Percentiles rank a stretch among this genome's conserved stretches.
These are phyloP conservation scores for Cadophora gregata DNA, from an alignment of 2,329 filamentous ascomycete species.

Conservation along the genomic window DNA sequence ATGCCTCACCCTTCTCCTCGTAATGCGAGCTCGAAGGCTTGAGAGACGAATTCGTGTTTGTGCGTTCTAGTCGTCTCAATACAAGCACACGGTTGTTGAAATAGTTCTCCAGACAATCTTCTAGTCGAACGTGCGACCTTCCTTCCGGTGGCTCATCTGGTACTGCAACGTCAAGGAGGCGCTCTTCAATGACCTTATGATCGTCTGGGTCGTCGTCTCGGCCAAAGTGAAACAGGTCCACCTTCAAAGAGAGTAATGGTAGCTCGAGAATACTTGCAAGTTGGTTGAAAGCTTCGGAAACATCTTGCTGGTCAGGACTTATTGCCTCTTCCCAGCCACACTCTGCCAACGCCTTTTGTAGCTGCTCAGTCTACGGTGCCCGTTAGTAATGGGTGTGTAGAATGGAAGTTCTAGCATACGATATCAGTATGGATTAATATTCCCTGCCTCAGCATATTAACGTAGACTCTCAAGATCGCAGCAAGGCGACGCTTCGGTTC, in stretches of 20 bases:
- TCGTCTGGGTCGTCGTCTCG: slow-evolving; percentile 84
- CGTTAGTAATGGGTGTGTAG: slow-evolving; percentile 25
- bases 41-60: slow-evolving; percentile 56
- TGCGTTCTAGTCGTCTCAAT: slow-evolving; percentile 71
- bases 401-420: slow-evolving; percentile 37
- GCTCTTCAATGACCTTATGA: slow-evolving; percentile 93
- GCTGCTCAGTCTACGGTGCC: slow-evolving; percentile 69
- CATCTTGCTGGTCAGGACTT: slow-evolving; percentile 84
- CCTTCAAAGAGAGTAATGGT: slow-evolving; percentile 86
- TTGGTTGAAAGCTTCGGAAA: slow-evolving; percentile 93
- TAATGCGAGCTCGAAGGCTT: slow-evolving; percentile 29
- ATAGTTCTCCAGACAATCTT: slow-evolving; percentile 91
- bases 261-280: slow-evolving; percentile 89
- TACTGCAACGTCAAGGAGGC: slow-evolving; percentile 89
- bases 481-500: slow-evolving; percentile 74
- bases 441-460: slow-evolving; percentile 87
- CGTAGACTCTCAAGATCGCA: slow-evolving; percentile 85
- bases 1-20: slow-evolving; percentile 31
- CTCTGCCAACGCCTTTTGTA: slow-evolving; percentile 81
- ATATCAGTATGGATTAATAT: slow-evolving; percentile 86
- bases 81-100: slow-evolving; percentile 91
- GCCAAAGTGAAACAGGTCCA: slow-evolving; percentile 93
- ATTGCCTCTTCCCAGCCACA: slow-evolving; percentile 90
- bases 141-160: slow-evolving; percentile 71
- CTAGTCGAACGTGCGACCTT: slow-evolving; percentile 72